Evolutionary conservation across 768 basidiomycete genomes (phyloP), one percentile per base, ranked within the genome.

Genomic region (Amanita pallidorosea): DNA sequence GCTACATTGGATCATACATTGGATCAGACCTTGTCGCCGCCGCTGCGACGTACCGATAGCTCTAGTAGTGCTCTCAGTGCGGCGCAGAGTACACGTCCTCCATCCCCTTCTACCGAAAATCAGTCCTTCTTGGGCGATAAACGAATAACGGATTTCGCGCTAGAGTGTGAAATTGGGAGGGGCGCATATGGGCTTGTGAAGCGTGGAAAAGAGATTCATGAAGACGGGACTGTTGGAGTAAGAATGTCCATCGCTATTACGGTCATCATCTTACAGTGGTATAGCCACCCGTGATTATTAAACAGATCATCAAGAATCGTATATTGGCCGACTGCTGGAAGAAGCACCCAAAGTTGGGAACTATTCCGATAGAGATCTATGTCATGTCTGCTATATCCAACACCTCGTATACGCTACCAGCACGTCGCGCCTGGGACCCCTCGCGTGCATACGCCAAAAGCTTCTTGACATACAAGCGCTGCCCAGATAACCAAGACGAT

Each of bases 241-340:
- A 76, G 90, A 60, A 57, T 36, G 17, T 45, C 34, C 54, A 57
- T 57, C 47, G 40, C 23, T 47, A 36, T 42, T 49, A 52, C 53
- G 54, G 54, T 57, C 51, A 37, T 44, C 50, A 45, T 53, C 57
- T 61, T 54, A 61, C 58, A 57, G 22, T 51, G 57, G 51, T 55
- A 54, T 60, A 93, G 91, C 85, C 92, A 3, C 82, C 87, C 34
- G 69, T 96, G 53, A 85, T 99, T 59, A 92, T 99, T 68, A 99
- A 99, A 63, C 94, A 96, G 67, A 85, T 98, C 61, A 94, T 98
- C 73, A 98, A 98, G 67, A 93, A 90, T 43, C 88, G 96, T 47
- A 99, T 99, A 53, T 77, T 99, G 47, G 95, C 95, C 27, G 95
- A 99, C 69, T 98, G 95, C 66, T 99, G 96, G 96, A 98, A 98